Base-by-base conservation (phyloP, 2,329 filamentous ascomycete genomes). In the Trichoderma sp. region DNA sequence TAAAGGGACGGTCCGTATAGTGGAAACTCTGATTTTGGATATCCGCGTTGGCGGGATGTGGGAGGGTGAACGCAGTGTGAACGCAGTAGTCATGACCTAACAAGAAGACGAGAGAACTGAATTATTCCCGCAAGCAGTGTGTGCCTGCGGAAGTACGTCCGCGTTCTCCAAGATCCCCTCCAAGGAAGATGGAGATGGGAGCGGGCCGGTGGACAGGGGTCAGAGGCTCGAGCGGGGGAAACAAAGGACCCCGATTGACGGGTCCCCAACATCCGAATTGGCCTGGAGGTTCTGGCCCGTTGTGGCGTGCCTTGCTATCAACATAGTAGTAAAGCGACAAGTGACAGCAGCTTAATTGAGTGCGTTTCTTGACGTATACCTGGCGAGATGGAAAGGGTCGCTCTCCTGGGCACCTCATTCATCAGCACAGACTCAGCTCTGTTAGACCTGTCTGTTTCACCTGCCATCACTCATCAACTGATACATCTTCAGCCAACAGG, bases 1-100 rank as follows among this genome's bases (percentile, higher is more conserved):
- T 34, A n/a, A 28, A 70, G 67, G 65, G 65, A 69, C 67, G 67
- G 57, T 53, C 67, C 67, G 39, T 15, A 62, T 70, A 58, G 57
- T 30, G 67, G n/a, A 62, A 24, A 62, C 21, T 30, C 30, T 34
- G 67, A 24, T 36, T 53, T 36, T 61, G 39, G 30, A 30, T 51
- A 47, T 32, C 24, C 56, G 36, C 36, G 34, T 62, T 61, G 67
- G 56, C 21, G 30, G 39, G 18, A 43, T 36, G 56, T 58, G 30
- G 36, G 26, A 32, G 39, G 30, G 14, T 18, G 39, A 18, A 43
- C 18, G 15, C 43, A 21, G 43, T 18, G 43, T 47, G 26, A 24
- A 30, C 11, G 61, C 53, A 8, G 34, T 61, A 43, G 18, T 12
- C 6, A 32, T 43, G 56, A 14, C 21, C 53, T 39, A 67, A 30